Percentiles rank a stretch among this genome's conserved stretches.
These are phyloP conservation scores for Leishmania martiniquensis DNA, from an alignment of 208 protist genomes.

Conservation along the genomic window DNA sequence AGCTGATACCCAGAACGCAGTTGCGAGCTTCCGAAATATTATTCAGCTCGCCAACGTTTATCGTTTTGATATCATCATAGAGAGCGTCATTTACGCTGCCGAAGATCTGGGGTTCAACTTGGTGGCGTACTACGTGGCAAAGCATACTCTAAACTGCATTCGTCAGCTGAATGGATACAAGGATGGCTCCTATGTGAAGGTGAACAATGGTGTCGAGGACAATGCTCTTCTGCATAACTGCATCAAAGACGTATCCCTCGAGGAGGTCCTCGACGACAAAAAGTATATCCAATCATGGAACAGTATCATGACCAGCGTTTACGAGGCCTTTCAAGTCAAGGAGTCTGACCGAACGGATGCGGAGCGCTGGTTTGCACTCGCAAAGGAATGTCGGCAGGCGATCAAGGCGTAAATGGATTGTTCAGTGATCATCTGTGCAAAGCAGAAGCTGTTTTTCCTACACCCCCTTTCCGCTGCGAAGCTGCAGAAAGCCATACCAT, in stretches of 20 bases:
- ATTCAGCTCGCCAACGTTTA: slow-evolving; percentile 81
- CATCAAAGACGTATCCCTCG: slow-evolving; percentile 65
- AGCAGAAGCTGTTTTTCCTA: neutral
- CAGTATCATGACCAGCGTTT: slow-evolving; percentile 79
- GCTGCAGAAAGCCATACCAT: too few species aligned
- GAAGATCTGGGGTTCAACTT: slow-evolving; percentile 89
- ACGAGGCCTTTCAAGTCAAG: slow-evolving; percentile 82
- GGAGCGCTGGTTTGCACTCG: slow-evolving; percentile 52
- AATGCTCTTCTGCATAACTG: slow-evolving; percentile 90
- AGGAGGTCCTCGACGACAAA: slow-evolving; percentile 59
- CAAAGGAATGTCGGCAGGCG: slow-evolving; percentile 20
- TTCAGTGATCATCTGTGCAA: neutral
- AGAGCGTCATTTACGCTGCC: slow-evolving; percentile 71
- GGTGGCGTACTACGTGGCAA: slow-evolving; percentile 92
- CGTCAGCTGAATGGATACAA: slow-evolving; percentile 92
- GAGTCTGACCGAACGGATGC: slow-evolving; percentile 47
- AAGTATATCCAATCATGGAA: slow-evolving; percentile 59
- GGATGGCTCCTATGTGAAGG: slow-evolving; percentile 88
- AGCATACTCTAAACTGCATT: slow-evolving; percentile 92
- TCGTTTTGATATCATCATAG: slow-evolving; percentile 84
- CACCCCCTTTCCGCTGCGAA: neutral
- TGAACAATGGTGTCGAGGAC: slow-evolving; percentile 88
- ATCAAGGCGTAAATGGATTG: slow-evolving; percentile 7
- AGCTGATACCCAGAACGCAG: slow-evolving; percentile 64
- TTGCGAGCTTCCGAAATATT: slow-evolving; percentile 88